phyloP scores from a whole-genome alignment of 305 asterid genomes.

The Fraxinus latifolia region DNA sequence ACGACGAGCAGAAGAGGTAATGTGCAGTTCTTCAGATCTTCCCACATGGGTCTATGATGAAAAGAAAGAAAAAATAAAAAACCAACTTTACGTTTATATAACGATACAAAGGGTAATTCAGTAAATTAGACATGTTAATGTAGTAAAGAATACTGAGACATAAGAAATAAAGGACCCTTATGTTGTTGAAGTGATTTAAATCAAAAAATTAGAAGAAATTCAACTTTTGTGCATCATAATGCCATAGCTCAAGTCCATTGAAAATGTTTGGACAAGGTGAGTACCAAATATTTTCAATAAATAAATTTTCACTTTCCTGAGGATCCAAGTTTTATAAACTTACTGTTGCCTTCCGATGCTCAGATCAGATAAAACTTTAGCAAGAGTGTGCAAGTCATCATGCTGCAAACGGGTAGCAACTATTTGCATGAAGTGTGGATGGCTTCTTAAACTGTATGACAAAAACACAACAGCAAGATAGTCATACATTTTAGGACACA shows the following conservation, averaged over 20 bases:
- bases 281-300: background rate
- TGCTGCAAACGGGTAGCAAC: conserved; percentile 57
- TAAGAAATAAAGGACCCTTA: background rate
- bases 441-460: conserved; percentile 70
- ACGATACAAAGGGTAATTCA: background rate
- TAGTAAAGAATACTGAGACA: background rate
- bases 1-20: conserved; percentile 67
- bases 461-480: conserved; percentile 7
- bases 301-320: background rate
- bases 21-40: conserved; percentile 66
- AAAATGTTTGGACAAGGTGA: background rate
- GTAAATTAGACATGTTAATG: background rate
- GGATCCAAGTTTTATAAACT: conserved; percentile 32
- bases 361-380: conserved; percentile 58
- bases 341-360: conserved; percentile 93
- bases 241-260: background rate
- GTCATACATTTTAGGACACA: background rate
- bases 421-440: conserved; percentile 64
- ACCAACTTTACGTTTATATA: background rate
- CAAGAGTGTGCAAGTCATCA: conserved; percentile 61
- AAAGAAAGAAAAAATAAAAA: background rate
- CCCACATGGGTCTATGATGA: conserved; percentile 70
- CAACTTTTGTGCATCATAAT: background rate
- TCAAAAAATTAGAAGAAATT: background rate
- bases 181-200: background rate